phyloP scores from a whole-genome alignment of 148 eudicot species.

The Polygonum aviculare region DNA sequence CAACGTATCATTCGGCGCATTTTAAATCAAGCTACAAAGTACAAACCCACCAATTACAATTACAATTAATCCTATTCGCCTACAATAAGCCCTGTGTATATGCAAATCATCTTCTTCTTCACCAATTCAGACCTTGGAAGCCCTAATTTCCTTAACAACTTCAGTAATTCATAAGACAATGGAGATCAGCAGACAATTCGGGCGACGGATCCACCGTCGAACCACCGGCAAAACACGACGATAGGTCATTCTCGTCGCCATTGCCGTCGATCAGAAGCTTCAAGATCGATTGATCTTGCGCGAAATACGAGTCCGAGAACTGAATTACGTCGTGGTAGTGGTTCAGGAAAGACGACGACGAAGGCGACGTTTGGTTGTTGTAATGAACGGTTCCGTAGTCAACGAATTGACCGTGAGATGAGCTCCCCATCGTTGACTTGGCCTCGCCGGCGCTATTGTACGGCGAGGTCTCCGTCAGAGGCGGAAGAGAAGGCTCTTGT shows the following conservation, averaged over 20 bases:
- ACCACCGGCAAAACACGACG: not conserved
- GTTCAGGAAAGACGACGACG: not conserved
- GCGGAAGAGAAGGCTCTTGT: not conserved
- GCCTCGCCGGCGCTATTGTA: not conserved
- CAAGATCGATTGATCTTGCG: not conserved
- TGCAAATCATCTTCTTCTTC: not conserved
- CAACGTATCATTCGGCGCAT: conserved; percentile 5
- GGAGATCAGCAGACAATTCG: not conserved
- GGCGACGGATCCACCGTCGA: not conserved
- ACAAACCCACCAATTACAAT: not conserved
- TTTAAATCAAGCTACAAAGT: not conserved
- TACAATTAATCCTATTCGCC: not conserved
- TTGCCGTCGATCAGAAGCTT: conserved; percentile 4
- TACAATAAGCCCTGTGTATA: not conserved
- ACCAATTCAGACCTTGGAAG: not conserved
- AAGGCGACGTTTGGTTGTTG: not conserved
- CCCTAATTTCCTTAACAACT: not conserved
- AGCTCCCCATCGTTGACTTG: not conserved
- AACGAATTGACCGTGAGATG: not conserved
- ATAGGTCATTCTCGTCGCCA: not conserved
- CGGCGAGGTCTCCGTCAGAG: not conserved
- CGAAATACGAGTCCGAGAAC: conserved; percentile 3
- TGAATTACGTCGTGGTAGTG: not conserved
- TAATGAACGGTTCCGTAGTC: not conserved
- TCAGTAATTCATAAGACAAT: conserved; percentile 3